Evolutionary conservation across 805 yeast genomes (phyloP).

Genomic region (Schizosaccharomyces lindneri): DNA sequence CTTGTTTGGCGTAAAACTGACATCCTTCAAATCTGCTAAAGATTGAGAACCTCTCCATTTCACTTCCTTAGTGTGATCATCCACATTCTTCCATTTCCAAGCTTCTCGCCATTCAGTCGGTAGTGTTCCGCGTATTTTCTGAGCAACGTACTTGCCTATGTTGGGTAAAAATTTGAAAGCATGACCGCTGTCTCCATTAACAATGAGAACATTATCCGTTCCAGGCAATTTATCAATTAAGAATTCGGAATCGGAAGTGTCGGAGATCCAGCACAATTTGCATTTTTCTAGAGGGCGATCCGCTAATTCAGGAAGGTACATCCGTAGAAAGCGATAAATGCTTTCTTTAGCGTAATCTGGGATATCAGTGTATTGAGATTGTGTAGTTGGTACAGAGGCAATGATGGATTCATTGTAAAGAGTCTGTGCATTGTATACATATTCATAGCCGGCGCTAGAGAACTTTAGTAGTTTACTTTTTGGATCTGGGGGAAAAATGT

Average conservation of each 20-base stretch:
- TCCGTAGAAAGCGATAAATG: not conserved
- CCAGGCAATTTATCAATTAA: not conserved
- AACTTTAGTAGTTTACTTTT: constrained; percentile 6
- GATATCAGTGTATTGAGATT: not conserved
- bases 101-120: not conserved
- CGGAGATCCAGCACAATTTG: not conserved
- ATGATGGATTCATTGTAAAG: not conserved
- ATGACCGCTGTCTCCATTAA: not conserved
- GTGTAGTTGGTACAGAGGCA: not conserved
- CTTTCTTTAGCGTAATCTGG: not conserved
- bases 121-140: not conserved
- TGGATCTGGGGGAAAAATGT: constrained; percentile 9
- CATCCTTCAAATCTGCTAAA: not conserved
- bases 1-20: not conserved
- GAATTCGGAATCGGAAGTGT: not conserved
- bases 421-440: constrained; percentile 6
- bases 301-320: not conserved
- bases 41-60: not conserved
- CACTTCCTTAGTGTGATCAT: not conserved
- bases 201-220: not conserved
- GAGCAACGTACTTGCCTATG: not conserved
- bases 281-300: not conserved
- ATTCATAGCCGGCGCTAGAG: constrained; percentile 9
- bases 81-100: not conserved
- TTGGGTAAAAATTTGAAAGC: constrained; percentile 1